phyloP scores from a whole-genome alignment of 2,329 filamentous ascomycete species.

The Fusarium humuli region DNA sequence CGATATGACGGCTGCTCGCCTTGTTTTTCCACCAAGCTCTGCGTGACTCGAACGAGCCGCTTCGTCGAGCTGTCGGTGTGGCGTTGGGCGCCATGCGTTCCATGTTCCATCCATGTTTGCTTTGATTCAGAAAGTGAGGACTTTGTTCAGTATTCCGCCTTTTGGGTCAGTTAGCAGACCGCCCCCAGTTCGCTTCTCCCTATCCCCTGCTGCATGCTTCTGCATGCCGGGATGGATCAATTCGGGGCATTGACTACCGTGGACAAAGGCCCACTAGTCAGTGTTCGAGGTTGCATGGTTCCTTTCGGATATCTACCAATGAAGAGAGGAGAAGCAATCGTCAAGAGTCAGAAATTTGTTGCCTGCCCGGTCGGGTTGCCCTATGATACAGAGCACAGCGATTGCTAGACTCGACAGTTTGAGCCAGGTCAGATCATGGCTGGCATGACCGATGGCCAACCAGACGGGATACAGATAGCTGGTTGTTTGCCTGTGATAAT shows the following conservation, averaged over 20 bases:
- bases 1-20: neutral
- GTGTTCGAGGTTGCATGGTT: conserved; percentile 3
- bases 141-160: conserved; percentile 18
- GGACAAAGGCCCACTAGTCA: neutral
- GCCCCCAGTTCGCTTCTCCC: conserved; percentile 5
- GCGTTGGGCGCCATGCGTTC: conserved; percentile 16
- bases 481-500: conserved; percentile 1
- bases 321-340: neutral
- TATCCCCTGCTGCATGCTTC: conserved; percentile 5
- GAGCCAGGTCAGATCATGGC: neutral
- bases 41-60: neutral
- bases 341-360: neutral
- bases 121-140: conserved; percentile 7
- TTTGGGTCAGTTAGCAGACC: conserved; percentile 3
- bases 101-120: neutral
- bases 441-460: conserved; percentile 1
- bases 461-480: neutral
- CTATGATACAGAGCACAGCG: neutral
- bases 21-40: conserved; percentile 1
- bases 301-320: conserved; percentile 5
- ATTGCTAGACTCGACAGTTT: neutral
- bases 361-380: neutral
- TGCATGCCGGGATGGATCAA: neutral
- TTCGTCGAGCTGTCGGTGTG: conserved; percentile 21
- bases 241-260: conserved; percentile 10